Evolutionary conservation across 2,329 filamentous ascomycete genomes (phyloP).

Genomic region (Alternaria gansuensis): DNA sequence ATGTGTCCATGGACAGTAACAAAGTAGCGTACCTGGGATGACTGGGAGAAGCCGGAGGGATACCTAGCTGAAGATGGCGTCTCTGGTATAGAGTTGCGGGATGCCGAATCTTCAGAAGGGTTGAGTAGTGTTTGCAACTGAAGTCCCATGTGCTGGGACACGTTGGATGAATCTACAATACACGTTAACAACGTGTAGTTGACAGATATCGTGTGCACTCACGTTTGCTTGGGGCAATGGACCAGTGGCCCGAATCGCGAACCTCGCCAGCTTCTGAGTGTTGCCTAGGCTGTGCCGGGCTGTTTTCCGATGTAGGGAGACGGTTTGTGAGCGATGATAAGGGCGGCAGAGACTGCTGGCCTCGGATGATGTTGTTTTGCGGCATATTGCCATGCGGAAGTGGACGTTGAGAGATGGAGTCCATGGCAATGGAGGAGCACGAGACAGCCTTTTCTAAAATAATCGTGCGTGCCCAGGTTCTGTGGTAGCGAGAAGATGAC

Average conservation of each 20-base stretch:
- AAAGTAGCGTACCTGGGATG: constrained; percentile 36
- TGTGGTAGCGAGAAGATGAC: constrained; percentile 15
- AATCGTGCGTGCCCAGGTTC: constrained; percentile 1
- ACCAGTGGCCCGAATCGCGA: constrained; percentile 68
- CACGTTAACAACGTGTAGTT: constrained; percentile 22
- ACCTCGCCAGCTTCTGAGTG: constrained; percentile 58
- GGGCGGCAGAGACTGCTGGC: constrained; percentile 49
- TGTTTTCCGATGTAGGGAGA: constrained; percentile 46
- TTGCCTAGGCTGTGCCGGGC: constrained; percentile 45
- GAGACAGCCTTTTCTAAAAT: constrained; percentile 1
- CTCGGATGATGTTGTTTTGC: constrained; percentile 20
- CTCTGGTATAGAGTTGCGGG: constrained; percentile 54
- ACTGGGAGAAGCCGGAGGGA: constrained; percentile 40
- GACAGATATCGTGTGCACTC: constrained; percentile 29
- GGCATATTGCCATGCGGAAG: constrained; percentile 19
- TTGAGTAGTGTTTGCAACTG: constrained; percentile 62
- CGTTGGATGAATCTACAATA: constrained; percentile 52
- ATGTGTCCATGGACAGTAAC: not conserved
- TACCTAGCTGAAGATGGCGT: constrained; percentile 54
- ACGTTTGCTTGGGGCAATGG: constrained; percentile 67
- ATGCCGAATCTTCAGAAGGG: constrained; percentile 58
- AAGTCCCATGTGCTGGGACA: constrained; percentile 58
- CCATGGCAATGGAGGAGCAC: constrained; percentile 35
- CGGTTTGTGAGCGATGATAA: constrained; percentile 51
- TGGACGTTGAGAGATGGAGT: constrained; percentile 42